Evolutionary conservation across 306 rosid species (phyloP), one percentile per base, ranked within the genome.

Genomic region (Abrus precatorius): DNA sequence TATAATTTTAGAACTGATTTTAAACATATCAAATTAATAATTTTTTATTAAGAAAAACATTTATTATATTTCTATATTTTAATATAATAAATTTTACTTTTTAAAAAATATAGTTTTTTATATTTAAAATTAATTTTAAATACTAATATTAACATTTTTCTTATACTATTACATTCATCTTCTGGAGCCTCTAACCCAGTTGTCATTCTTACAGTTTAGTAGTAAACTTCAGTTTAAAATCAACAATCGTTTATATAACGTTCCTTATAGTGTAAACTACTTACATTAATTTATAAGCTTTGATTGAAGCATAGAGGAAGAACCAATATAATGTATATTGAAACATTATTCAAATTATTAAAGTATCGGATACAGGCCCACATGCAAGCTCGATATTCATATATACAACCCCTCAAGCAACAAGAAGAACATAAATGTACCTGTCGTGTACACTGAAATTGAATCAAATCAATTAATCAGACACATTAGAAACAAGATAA

Each of bases 331-430:
- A 40, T 40, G 9, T 66, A 34, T 33, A 71, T 47, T 33, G 30
- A 49, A 71, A 33, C 30, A 52, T 8, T 67, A 44, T 9, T 27
- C 3, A 67, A 67, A 28, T 67, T 44, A 67, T 41, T 28, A 44
- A 59, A 43, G 44, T 9, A 43, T 44, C 9, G 9, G 7, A 59
- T 29, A 74, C 44, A 30, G 3, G 55, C 5, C 47, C 59, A 44
- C 11, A 44, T 30, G 33, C 44, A 44, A 45, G 33, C 44, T 30
- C 59, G 27, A 7, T 12, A 74, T 36, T 13, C 11, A 28, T 75
- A 76, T 76, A 63, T 63, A 76, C 62, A 48, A 70, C 50, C 52
- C 80, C 63, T 48, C 60, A 27, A 61, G n/a, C 14, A 4, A 49
- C 0, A 62, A 5, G 27, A 61, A 75, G n/a, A 60, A 6, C 60